A percentile compares a stretch with the other conserved stretches of the same genome.
Evolutionary conservation across 2,329 filamentous ascomycete genomes (phyloP).

Genomic region (Fusarium graminum): DNA sequence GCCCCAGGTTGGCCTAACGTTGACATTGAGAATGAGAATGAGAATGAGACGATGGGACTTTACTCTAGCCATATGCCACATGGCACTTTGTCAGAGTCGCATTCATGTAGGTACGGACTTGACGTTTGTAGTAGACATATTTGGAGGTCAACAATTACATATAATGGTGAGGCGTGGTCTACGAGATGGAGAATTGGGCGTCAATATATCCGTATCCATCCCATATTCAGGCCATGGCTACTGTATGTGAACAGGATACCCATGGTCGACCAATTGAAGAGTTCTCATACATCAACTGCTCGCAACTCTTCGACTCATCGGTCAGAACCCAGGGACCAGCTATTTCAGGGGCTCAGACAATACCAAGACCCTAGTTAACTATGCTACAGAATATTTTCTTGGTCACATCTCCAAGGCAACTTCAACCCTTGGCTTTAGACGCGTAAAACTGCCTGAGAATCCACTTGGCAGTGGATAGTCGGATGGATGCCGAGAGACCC

Average conservation of each 20-base stretch:
- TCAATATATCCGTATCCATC: conserved; percentile 14
- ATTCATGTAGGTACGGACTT: conserved; percentile 31
- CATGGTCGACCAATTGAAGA: conserved; percentile 1
- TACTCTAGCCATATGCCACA: conserved; percentile 32
- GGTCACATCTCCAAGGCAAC: conserved; percentile 14
- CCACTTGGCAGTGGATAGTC: conserved; percentile 35
- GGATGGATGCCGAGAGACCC: conserved; percentile 44
- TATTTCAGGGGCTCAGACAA: conserved; percentile 6
- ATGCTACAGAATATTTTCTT: conserved; percentile 3
- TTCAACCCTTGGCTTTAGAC: conserved; percentile 12
- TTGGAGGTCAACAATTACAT: not conserved
- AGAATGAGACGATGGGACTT: conserved; percentile 17
- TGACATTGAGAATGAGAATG: conserved; percentile 22
- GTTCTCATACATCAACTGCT: not conserved
- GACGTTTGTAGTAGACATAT: conserved; percentile 4
- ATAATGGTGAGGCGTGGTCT: not conserved
- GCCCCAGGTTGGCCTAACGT: conserved; percentile 2
- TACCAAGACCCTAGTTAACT: not conserved
- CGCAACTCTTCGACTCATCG: not conserved
- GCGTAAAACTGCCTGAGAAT: conserved; percentile 27
- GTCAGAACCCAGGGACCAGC: not conserved
- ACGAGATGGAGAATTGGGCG: conserved; percentile 14
- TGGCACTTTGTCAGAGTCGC: conserved; percentile 26
- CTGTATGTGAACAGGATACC: conserved; percentile 3
- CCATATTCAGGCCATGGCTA: conserved; percentile 1